Conservation (phyloP, 257 asterid species). For the Fraxinus excelsior region DNA sequence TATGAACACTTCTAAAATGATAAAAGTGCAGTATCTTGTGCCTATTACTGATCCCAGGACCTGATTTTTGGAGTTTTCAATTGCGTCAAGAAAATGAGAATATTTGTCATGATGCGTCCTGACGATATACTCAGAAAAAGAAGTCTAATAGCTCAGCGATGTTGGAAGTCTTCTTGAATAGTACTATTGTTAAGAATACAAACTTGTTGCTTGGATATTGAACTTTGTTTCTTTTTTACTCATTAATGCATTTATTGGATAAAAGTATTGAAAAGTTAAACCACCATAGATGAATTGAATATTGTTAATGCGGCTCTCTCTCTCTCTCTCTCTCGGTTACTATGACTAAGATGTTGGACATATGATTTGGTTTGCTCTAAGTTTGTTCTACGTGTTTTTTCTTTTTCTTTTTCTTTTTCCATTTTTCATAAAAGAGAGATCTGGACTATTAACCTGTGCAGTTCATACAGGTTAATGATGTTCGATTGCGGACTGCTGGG, state of each 20-base stretch:
- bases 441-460: conserved; percentile 10
- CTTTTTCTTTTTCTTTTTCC: neutral
- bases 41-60: conserved; percentile 16
- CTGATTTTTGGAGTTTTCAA: neutral
- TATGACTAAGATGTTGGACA: conserved; percentile 7
- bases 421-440: neutral
- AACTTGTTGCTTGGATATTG: conserved; percentile 9
- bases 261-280: conserved; percentile 6
- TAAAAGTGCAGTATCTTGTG: neutral
- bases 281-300: conserved; percentile 9
- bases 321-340: conserved; percentile 6
- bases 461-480: conserved; percentile 73
- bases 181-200: conserved; percentile 17
- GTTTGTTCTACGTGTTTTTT: neutral
- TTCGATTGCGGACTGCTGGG: conserved; percentile 87
- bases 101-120: conserved; percentile 8
- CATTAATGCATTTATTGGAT: conserved; percentile 5
- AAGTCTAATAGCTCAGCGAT: neutral
- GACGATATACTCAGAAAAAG: neutral
- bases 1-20: neutral
- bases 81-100: conserved; percentile 13
- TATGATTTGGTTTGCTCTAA: conserved; percentile 9
- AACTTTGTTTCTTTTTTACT: neutral
- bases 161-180: conserved; percentile 8
- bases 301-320: neutral